Evolutionary conservation across 140 eudicot species (phyloP), one percentile per base, ranked within the genome.

Genomic region (Anethum foeniculum): DNA sequence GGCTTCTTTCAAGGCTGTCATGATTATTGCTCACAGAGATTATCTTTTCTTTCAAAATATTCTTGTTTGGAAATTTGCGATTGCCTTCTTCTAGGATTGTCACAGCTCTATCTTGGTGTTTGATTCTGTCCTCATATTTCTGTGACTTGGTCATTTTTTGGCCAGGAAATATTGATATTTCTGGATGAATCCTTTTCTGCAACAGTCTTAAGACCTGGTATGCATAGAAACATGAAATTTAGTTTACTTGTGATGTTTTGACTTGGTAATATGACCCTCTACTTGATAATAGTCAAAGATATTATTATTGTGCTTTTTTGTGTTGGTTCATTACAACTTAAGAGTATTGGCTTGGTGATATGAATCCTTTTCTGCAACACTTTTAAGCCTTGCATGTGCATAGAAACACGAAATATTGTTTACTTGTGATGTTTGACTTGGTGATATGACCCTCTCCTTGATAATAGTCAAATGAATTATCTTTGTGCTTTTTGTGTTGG

Each of bases 131-230:
- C 78, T 82, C 76, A 72, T 41, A 77, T 76, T 81, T 80, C 67
- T 77, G 68, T 62, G 83, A 75, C 82, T 71, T 86, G 13, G 4
- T 80, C 81, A 65, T 74, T 44, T 87, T 78, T 71, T 80, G 71
- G 75, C 60, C 84, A 27, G 85, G 32, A 60, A 60, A 75, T 78
- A 75, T 77, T 27, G 62, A 7, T 73, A 73, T 80, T 79, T 88
- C 92, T 13, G 93, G 96, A 84, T 88, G 85, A 77, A 92, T 88
- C 82, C 88, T 92, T 82, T 71, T 86, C 79, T 82, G 87, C 64
- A 90, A 80, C 76, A 80, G 43, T 82, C 78, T 83, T 19, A 82
- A 77, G 39, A 81, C 83, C 93, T 87, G 89, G 84, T 78, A n/a
- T 47, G 32, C 72, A 56, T 10, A 15, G 41, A 67, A 67, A 65